A percentile compares a stretch with the other conserved stretches of the same genome.
Conservation (phyloP, 441 rosid species). For the Populus tomentosa region DNA sequence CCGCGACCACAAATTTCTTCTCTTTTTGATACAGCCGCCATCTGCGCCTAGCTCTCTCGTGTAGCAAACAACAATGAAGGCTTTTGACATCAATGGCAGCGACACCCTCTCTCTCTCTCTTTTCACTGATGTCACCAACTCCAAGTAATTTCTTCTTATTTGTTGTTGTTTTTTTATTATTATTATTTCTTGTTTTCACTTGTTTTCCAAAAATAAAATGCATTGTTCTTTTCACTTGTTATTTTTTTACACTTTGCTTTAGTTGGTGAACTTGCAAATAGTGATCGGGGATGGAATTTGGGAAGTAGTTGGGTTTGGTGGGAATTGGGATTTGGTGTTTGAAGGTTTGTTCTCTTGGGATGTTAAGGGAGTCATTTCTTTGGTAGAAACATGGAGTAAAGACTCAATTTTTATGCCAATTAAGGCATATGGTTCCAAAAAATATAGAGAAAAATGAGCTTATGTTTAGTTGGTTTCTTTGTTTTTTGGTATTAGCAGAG, state of each 20-base stretch:
- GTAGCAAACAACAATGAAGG: constrained; percentile 45
- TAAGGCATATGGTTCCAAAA: not conserved
- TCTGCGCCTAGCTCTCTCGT: not conserved
- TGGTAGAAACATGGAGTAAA: not conserved
- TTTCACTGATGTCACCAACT: constrained; percentile 24
- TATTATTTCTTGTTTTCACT: not conserved
- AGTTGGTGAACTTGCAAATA: not conserved
- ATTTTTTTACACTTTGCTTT: not conserved
- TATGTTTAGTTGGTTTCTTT: not conserved
- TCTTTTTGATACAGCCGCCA: not conserved
- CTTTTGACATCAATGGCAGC: constrained; percentile 39
- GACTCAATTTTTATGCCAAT: not conserved
- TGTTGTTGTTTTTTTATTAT: too few species aligned
- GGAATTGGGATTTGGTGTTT: not conserved
- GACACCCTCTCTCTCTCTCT: constrained; percentile 60
- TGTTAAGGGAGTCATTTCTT: not conserved
- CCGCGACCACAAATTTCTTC: too few species aligned
- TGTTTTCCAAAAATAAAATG: not conserved
- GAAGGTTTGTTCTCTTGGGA: not conserved
- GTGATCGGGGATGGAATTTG: not conserved
- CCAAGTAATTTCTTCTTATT: too few species aligned
- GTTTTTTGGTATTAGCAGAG: not conserved
- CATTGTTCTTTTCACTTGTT: not conserved
- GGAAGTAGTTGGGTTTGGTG: not conserved
- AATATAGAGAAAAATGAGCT: not conserved